Base-by-base conservation (phyloP, 768 basidiomycete species). In the Tylopilus subfusipes region DNA sequence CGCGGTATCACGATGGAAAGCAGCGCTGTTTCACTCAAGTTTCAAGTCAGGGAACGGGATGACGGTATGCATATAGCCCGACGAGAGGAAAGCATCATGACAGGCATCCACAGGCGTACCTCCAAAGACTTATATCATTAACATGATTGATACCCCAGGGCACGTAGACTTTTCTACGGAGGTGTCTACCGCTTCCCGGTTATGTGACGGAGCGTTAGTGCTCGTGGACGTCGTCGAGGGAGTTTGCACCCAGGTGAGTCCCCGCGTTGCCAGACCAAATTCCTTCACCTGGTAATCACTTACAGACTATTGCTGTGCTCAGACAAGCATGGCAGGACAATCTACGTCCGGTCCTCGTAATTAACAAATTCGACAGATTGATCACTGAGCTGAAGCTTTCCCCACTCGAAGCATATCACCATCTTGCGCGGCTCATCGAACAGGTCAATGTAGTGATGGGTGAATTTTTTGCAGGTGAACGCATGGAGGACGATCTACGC, bases 361-460 rank as follows among this genome's bases (percentile, higher is more conserved):
- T 99, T 74, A 98, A 98, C 76, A 98, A 98, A 70, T 76, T 97
- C 58, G 97, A 98, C 72, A 86, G 97, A 44, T 76, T 98, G 24
- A 86, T 98, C 48, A 93, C 90, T 21, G 97, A 98, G 67, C 83
- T 99, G 48, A 90, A 92, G 67, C 80, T 98, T 14, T 78, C 92
- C 0, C 94, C 97, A 1, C 76, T 84, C 3, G 97, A 98, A 68
- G 95, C 93, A 2, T 92, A 98, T 64, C 90, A 95, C 62, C 96
- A 98, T 63, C 83, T 99, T n/a, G 77, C 84, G 7, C 87, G 92
- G 34, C 78, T 98, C 14, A 92, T 99, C 49, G 96, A 98, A 68
- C 92, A 97, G 64, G 95, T 98, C 24, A 99, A 98, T 64, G 97
- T 94, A 0, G 92, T 98, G 48, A 96, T 98, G 93, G 97, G 97